A percentile compares a stretch with the other conserved stretches of the same genome.
These are phyloP conservation scores for Volvox africanus DNA, from an alignment of 139 green algal genomes.

Conservation along the genomic window DNA sequence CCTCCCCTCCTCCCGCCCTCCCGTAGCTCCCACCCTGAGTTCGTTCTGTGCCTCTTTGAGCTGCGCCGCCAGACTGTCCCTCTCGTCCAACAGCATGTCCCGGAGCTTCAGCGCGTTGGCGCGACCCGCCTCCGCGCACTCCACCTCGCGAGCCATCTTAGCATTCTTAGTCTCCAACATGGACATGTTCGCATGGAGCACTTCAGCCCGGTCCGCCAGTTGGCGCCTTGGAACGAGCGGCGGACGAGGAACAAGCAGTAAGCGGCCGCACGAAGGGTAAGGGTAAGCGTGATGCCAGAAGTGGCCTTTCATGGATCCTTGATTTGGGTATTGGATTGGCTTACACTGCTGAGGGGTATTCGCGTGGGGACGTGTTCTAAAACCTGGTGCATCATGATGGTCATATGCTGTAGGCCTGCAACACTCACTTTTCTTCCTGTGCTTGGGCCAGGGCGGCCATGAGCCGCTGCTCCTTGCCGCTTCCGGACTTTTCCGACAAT, in stretches of 20 bases:
- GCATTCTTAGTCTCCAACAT: conserved; percentile 32
- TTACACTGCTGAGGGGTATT: no score
- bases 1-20: background rate
- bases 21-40: background rate
- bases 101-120: conserved; percentile 23
- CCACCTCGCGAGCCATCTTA: conserved; percentile 1
- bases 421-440: conserved; percentile 28
- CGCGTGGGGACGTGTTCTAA: no score
- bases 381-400: no score
- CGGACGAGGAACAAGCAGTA: background rate
- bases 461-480: conserved; percentile 25
- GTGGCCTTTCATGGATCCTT: no score
- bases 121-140: background rate
- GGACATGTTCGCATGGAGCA: background rate
- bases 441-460: conserved; percentile 26
- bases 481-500: background rate
- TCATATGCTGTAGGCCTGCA: no score
- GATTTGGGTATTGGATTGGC: no score
- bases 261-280: no score
- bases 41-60: conserved; percentile 23
- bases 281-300: no score
- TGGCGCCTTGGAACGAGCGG: background rate
- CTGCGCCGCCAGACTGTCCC: conserved; percentile 32
- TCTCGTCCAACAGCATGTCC: conserved; percentile 40
- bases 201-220: background rate